Conservation (phyloP, 1,284 basidiomycete genomes). For the Fomes fomentarius region DNA sequence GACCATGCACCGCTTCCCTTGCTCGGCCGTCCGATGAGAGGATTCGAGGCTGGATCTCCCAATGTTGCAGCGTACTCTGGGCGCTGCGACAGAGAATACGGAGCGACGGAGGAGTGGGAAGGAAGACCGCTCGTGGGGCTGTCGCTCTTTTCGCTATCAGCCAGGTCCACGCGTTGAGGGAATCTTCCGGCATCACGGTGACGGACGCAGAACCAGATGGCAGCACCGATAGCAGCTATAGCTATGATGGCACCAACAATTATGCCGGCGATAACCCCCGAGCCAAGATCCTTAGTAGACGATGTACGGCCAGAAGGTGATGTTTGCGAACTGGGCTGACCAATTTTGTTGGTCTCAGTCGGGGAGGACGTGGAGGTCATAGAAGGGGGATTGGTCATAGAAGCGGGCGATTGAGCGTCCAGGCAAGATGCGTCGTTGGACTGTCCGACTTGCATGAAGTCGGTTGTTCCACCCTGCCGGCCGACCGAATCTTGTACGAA, state of each 20-base stretch:
- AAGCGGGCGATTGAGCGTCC: conserved; percentile 52
- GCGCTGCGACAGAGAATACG: conserved; percentile 19
- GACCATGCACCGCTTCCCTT: conserved; percentile 7
- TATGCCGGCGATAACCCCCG: conserved; percentile 56
- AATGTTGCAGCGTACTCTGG: too few relatives aligned
- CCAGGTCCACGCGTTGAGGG: conserved; percentile 21
- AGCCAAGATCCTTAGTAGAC: conserved; percentile 19
- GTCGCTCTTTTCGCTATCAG: conserved; percentile 16
- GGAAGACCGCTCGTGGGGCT: too few relatives aligned
- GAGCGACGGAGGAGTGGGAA: conserved; percentile 15
- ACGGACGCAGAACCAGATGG: conserved; percentile 30
- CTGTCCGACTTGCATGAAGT: conserved; percentile 48
- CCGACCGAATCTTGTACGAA: conserved; percentile 61
- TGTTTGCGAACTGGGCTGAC: too few relatives aligned
- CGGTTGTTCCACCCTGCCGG: conserved; percentile 60
- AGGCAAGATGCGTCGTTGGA: conserved; percentile 60
- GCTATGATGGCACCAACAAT: conserved; percentile 60
- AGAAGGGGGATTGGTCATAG: conserved; percentile 38
- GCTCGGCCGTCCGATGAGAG: conserved; percentile 12
- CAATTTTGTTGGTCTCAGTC: too few relatives aligned
- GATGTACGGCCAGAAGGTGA: too few relatives aligned
- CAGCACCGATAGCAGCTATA: conserved; percentile 38
- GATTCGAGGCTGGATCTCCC: too few relatives aligned
- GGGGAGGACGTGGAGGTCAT: conserved; percentile 15
- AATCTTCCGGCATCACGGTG: conserved; percentile 17